A percentile compares a stretch with the other conserved stretches of the same genome.
Conservation (phyloP, 805 yeast genomes). For the Yarrowia sp. region DNA sequence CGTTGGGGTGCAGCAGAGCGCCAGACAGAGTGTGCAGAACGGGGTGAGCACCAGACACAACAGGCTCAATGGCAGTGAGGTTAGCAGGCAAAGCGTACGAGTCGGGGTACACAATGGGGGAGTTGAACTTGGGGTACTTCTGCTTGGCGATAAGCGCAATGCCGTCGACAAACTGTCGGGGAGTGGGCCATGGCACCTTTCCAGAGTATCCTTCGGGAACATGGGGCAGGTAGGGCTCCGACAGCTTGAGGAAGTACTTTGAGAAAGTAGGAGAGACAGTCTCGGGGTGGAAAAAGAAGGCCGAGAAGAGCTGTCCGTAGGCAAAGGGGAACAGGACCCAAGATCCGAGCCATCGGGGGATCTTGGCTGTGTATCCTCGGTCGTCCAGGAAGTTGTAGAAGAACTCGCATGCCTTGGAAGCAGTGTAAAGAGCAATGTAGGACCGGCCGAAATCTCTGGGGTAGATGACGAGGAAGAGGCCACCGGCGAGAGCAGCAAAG, state of each 20-base stretch:
- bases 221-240: slow-evolving; percentile 37
- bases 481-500: slow-evolving; percentile 35
- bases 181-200: slow-evolving; percentile 39
- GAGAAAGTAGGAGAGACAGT: slow-evolving; percentile 39
- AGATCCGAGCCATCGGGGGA: slow-evolving; percentile 41
- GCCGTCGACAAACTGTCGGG: slow-evolving; percentile 37
- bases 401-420: slow-evolving; percentile 40
- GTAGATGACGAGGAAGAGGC: slow-evolving; percentile 35
- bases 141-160: slow-evolving; percentile 37
- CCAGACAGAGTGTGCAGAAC: slow-evolving; percentile 37
- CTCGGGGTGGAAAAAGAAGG: slow-evolving; percentile 40
- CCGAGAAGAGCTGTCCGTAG: slow-evolving; percentile 41
- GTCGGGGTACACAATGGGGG: slow-evolving; percentile 36
- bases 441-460: slow-evolving; percentile 33
- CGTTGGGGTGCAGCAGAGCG: slow-evolving; percentile 39
- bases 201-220: slow-evolving; percentile 37
- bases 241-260: slow-evolving; percentile 35
- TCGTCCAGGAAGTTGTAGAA: slow-evolving; percentile 40
- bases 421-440: slow-evolving; percentile 39
- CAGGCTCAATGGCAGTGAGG: slow-evolving; percentile 33
- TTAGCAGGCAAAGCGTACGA: slow-evolving; percentile 31
- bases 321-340: slow-evolving; percentile 45
- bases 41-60: slow-evolving; percentile 39
- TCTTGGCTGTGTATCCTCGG: slow-evolving; percentile 38
- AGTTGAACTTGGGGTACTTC: slow-evolving; percentile 39